phyloP scores from a whole-genome alignment of 2,329 filamentous ascomycete species.

The Fusarium fujikuroi region DNA sequence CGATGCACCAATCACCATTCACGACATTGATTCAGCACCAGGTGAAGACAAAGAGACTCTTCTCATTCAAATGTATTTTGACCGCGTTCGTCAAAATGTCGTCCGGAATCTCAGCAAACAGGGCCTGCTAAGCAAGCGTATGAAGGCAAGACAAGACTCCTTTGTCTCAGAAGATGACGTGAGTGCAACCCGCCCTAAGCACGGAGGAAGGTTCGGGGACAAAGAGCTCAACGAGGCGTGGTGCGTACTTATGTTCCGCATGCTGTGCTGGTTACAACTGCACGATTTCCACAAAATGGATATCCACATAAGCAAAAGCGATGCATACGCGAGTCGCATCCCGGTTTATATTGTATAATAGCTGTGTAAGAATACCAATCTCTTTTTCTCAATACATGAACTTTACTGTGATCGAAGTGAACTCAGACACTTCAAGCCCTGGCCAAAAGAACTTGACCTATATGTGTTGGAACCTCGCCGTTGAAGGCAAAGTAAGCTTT shows the following conservation, averaged over 20 bases:
- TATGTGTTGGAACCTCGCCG: too few relatives aligned
- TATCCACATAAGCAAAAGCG: slow-evolving; percentile 47
- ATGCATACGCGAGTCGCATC: slow-evolving; percentile 49
- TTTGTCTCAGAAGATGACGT: neutral
- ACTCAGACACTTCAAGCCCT: too few relatives aligned
- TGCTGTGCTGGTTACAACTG: slow-evolving; percentile 53
- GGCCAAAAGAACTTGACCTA: too few relatives aligned
- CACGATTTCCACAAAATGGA: slow-evolving; percentile 53
- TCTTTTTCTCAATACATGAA: too few relatives aligned
- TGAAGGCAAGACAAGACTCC: neutral
- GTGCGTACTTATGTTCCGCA: slow-evolving; percentile 51
- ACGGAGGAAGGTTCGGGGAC: neutral
- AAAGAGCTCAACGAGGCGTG: slow-evolving; percentile 41
- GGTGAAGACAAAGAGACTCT: slow-evolving; percentile 22
- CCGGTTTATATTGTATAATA: slow-evolving; percentile 48
- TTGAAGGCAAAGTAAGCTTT: too few relatives aligned
- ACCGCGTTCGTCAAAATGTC: slow-evolving; percentile 19
- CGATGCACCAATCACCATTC: neutral
- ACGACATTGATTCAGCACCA: slow-evolving; percentile 30
- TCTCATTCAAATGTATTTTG: slow-evolving; percentile 28
- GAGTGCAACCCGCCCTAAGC: neutral
- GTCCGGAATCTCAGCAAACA: slow-evolving; percentile 1
- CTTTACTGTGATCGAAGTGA: too few relatives aligned
- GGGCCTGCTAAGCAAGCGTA: slow-evolving; percentile 11
- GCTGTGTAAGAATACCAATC: too few relatives aligned